Percentiles rank a stretch among this genome's conserved stretches.
phyloP scores from a whole-genome alignment of 2,329 filamentous ascomycete species.

The Parasarocladium wereldwijsianum region DNA sequence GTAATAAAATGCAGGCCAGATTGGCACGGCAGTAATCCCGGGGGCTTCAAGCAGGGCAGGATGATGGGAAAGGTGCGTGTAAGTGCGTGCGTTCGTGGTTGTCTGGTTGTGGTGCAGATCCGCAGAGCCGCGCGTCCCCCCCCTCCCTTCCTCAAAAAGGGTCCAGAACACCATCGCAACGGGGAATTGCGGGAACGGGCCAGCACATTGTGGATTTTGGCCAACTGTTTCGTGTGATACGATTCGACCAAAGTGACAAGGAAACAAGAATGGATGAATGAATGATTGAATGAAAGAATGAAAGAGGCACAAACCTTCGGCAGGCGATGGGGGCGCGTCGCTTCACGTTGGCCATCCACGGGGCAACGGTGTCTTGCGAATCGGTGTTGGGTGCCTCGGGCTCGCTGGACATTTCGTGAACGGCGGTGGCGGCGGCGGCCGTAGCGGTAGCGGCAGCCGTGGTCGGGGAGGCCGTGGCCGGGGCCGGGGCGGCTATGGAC shows the following conservation, averaged over 20 bases:
- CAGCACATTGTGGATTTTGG: neutral
- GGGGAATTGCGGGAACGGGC: neutral
- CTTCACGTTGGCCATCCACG: slow-evolving; percentile 3
- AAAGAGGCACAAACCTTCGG: slow-evolving; percentile 4
- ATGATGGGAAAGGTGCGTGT: too few relatives aligned
- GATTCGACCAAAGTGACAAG: slow-evolving; percentile 2
- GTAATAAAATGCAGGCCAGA: neutral
- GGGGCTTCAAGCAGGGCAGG: neutral
- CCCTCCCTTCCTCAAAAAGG: too few relatives aligned
- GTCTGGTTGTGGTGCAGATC: too few relatives aligned
- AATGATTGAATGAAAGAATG: slow-evolving; percentile 2
- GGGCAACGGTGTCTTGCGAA: neutral
- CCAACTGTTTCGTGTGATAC: neutral
- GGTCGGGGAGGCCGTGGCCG: slow-evolving; percentile 1
- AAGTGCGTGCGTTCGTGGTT: too few relatives aligned
- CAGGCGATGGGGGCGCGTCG: slow-evolving; percentile 4
- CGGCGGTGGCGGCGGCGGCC: neutral
- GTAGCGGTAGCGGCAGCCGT: neutral
- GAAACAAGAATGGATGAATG: slow-evolving; percentile 4
- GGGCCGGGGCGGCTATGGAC: slow-evolving; percentile 1
- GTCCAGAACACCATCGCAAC: slow-evolving; percentile 1
- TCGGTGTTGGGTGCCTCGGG: neutral
- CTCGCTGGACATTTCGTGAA: neutral
- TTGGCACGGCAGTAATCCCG: slow-evolving; percentile 3
- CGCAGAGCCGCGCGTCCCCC: too few relatives aligned